Percentiles rank a stretch among this genome's conserved stretches.
Evolutionary conservation across 83 land plant species (phyloP).

Genomic region (Picea abies): DNA sequence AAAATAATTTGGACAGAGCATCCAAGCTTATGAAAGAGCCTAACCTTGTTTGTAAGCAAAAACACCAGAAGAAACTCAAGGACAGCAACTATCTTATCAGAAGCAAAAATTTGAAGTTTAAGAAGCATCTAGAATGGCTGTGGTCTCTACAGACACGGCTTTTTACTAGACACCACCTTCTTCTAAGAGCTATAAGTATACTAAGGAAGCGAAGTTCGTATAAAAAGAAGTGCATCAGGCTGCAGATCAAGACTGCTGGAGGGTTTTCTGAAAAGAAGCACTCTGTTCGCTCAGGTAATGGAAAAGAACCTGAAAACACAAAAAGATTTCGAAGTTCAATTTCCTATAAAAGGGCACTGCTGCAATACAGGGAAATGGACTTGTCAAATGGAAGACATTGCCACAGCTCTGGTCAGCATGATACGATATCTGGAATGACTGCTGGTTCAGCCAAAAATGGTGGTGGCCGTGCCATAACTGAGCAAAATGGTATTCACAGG

Average conservation of each 20-base stretch:
- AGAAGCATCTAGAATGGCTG: background rate
- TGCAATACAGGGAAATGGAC: background rate
- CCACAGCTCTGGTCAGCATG: background rate
- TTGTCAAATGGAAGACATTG: background rate
- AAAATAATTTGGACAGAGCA: background rate
- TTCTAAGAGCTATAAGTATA: background rate
- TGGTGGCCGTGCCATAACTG: background rate
- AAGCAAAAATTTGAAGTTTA: background rate
- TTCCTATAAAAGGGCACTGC: background rate
- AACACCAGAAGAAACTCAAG: background rate
- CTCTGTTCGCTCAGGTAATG: background rate
- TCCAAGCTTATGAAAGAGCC: background rate
- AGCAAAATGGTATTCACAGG: background rate
- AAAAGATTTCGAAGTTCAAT: background rate
- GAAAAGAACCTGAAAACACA: background rate
- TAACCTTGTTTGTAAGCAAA: background rate
- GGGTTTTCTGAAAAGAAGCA: background rate
- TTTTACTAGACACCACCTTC: slow-evolving; percentile 1
- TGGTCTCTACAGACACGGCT: background rate
- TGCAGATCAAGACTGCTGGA: background rate
- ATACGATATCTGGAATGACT: background rate
- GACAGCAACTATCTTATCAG: background rate
- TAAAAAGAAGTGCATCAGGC: background rate
- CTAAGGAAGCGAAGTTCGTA: background rate
- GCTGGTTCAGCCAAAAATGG: background rate